These are phyloP conservation scores for Fallopia convolvulus DNA, from an alignment of 148 eudicot species.

Conservation along the genomic window DNA sequence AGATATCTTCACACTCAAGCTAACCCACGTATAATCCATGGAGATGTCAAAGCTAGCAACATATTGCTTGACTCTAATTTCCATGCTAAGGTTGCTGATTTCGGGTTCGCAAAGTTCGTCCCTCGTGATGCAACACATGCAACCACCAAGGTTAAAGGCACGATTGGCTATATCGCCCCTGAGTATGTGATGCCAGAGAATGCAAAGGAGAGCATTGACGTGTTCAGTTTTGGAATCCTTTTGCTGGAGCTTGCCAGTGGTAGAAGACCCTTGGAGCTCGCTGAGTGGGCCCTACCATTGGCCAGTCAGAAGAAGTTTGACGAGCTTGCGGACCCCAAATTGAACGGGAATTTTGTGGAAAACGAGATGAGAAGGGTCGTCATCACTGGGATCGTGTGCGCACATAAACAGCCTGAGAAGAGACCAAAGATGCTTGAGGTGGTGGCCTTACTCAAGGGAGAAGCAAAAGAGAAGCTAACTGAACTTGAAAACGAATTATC, in stretches of 20 bases:
- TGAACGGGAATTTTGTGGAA: conserved; percentile 55
- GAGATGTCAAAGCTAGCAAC: conserved; percentile 92
- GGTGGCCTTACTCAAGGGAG: conserved; percentile 65
- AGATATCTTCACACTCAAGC: conserved; percentile 83
- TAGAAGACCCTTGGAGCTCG: conserved; percentile 65
- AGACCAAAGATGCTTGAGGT: conserved; percentile 85
- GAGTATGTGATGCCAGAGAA: conserved; percentile 75
- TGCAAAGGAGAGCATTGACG: conserved; percentile 78
- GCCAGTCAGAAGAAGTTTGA: conserved; percentile 46
- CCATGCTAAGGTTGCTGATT: conserved; percentile 74
- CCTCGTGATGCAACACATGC: conserved; percentile 75
- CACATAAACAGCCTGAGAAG: conserved; percentile 56
- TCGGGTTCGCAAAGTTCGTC: conserved; percentile 69
- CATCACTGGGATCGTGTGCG: conserved; percentile 55
- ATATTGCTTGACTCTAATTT: conserved; percentile 71
- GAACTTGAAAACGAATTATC: conserved; percentile 52
- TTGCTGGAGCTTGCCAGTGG: conserved; percentile 81
- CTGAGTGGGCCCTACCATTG: conserved; percentile 76
- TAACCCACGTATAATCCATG: conserved; percentile 85
- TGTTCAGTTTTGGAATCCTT: conserved; percentile 85
- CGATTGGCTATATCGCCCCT: conserved; percentile 78
- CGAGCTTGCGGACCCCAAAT: conserved; percentile 61
- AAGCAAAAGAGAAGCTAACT: conserved; percentile 44
- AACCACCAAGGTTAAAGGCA: conserved; percentile 61
- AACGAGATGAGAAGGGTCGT: conserved; percentile 56